Percentiles rank a stretch among this genome's conserved stretches.
phyloP scores from a whole-genome alignment of 345 rosid genomes.

The Mangifera indica region DNA sequence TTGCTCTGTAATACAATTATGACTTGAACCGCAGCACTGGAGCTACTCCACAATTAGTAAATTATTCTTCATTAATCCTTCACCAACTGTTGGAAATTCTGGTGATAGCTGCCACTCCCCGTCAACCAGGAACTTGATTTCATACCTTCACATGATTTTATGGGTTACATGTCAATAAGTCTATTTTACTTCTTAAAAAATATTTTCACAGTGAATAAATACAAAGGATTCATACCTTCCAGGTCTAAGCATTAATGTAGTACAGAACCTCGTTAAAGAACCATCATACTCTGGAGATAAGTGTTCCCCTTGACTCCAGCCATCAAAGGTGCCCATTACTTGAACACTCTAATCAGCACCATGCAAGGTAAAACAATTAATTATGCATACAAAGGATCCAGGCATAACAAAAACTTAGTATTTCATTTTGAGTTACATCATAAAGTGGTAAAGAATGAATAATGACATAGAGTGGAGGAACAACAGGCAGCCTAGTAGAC shows the following conservation, averaged over 20 bases:
- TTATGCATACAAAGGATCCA: too few species aligned
- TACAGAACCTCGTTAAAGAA: constrained; percentile 62
- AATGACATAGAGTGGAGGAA: too few species aligned
- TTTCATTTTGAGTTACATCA: too few species aligned
- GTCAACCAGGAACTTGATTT: constrained; percentile 87
- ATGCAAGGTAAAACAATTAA: too few species aligned
- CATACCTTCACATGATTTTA: constrained; percentile 50
- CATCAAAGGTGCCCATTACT: constrained; percentile 90
- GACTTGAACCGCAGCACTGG: neutral
- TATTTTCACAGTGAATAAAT: neutral
- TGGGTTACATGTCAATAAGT: constrained; percentile 4
- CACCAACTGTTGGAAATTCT: constrained; percentile 71
- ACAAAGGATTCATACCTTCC: constrained; percentile 53
- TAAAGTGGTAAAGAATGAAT: too few species aligned
- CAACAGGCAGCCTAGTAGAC: too few species aligned
- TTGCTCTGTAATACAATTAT: neutral
- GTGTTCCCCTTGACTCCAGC: constrained; percentile 87
- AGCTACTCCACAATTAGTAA: constrained; percentile 61
- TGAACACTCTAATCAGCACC: constrained; percentile 80
- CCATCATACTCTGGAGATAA: constrained; percentile 78
- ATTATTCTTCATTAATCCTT: constrained; percentile 69
- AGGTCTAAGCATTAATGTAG: constrained; percentile 72
- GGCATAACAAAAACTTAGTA: too few species aligned
- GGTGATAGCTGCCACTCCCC: constrained; percentile 86
- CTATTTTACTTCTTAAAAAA: too few species aligned